phyloP scores from a whole-genome alignment of 257 asterid species.

The Catharanthus roseus region DNA sequence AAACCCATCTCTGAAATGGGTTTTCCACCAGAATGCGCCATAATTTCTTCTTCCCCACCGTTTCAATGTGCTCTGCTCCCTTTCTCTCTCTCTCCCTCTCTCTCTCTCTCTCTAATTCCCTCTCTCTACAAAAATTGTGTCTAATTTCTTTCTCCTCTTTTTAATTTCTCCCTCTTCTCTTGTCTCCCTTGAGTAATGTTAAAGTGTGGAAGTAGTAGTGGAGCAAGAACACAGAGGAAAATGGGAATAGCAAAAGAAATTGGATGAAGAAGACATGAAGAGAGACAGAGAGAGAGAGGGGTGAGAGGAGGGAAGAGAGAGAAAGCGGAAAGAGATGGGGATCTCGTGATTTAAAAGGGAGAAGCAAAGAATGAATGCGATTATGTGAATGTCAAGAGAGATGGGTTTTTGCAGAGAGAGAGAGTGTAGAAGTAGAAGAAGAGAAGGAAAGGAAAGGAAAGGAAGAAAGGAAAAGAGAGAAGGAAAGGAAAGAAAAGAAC shows the following conservation, averaged over 20 bases:
- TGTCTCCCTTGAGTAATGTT: neutral
- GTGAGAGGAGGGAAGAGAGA: constrained; percentile 12
- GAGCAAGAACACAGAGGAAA: constrained; percentile 12
- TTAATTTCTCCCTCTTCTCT: neutral
- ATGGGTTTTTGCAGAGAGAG: constrained; percentile 20
- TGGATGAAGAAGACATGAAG: constrained; percentile 22
- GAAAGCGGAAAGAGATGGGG: constrained; percentile 39
- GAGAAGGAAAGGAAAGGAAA: neutral
- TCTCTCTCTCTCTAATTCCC: constrained; percentile 3
- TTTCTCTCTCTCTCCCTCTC: constrained; percentile 8
- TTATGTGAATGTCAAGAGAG: constrained; percentile 42
- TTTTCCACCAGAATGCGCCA: constrained; percentile 41
- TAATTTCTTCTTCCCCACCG: constrained; percentile 17
- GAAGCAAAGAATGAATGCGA: constrained; percentile 47
- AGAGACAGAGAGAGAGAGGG: constrained; percentile 31
- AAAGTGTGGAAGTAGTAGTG: constrained; percentile 8
- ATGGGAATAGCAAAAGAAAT: constrained; percentile 5
- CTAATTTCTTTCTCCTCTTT: neutral
- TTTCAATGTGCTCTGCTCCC: too few species aligned
- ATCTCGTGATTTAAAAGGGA: constrained; percentile 62
- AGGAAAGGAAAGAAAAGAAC: constrained; percentile 8
- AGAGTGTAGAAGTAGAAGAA: constrained; percentile 16
- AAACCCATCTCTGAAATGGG: constrained; percentile 29
- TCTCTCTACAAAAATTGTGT: too few species aligned
- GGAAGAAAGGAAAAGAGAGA: neutral